Evolutionary conservation across 2,329 filamentous ascomycete genomes (phyloP).

Genomic region (Leptographium radiaticola): DNA sequence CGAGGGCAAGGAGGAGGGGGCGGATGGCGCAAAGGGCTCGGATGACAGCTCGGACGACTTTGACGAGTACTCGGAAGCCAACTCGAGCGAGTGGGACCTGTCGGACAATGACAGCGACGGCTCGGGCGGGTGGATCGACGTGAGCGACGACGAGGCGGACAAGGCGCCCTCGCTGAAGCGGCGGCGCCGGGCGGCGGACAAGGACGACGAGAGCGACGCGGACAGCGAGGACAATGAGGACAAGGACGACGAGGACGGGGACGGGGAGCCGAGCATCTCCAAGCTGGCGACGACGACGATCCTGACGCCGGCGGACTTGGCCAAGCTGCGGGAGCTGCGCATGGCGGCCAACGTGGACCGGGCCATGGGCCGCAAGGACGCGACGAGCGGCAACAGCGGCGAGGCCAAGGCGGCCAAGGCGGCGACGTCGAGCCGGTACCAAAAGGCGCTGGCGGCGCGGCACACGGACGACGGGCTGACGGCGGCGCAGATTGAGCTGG

Average conservation of each 20-base stretch:
- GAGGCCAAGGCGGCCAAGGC: not conserved
- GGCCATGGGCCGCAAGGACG: slow-evolving; percentile 26
- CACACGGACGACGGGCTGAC: slow-evolving; percentile 83
- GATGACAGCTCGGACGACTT: slow-evolving; percentile 47
- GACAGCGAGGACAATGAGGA: slow-evolving; percentile 29
- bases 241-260: slow-evolving; percentile 35
- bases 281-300: slow-evolving; percentile 87
- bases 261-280: slow-evolving; percentile 37
- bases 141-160: slow-evolving; percentile 72
- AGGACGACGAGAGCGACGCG: slow-evolving; percentile 19
- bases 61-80: slow-evolving; percentile 40
- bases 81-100: slow-evolving; percentile 48
- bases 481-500: slow-evolving; percentile 80
- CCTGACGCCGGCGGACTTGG: slow-evolving; percentile 89
- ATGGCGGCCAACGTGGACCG: slow-evolving; percentile 59
- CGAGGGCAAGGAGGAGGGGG: slow-evolving; percentile 47
- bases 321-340: slow-evolving; percentile 82
- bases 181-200: slow-evolving; percentile 30
- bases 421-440: slow-evolving; percentile 25
- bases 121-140: slow-evolving; percentile 87
- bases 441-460: slow-evolving; percentile 38
- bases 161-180: slow-evolving; percentile 57
- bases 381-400: not conserved
- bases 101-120: slow-evolving; percentile 49
- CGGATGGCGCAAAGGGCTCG: slow-evolving; percentile 45